A percentile compares a stretch with the other conserved stretches of the same genome.
phyloP scores from a whole-genome alignment of 2,329 filamentous ascomycete species.

The Xylaria arbuscula region DNA sequence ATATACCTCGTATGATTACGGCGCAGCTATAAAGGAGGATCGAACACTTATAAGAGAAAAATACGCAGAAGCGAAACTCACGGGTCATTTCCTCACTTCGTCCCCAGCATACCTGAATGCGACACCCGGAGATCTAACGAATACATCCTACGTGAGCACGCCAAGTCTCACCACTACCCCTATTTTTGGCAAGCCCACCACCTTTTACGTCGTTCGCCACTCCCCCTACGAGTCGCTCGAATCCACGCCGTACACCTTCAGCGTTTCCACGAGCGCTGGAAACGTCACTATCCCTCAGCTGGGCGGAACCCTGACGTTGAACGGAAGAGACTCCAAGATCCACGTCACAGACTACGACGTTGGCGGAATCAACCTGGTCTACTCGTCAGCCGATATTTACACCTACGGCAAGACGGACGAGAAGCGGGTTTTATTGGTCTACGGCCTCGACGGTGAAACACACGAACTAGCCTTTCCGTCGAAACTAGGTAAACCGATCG shows the following conservation, averaged over 20 bases:
- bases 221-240: conserved; percentile 38
- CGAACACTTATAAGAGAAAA: conserved; percentile 77
- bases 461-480: conserved; percentile 69
- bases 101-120: conserved; percentile 76
- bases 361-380: conserved; percentile 68
- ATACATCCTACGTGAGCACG: conserved; percentile 57
- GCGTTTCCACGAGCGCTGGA: conserved; percentile 43
- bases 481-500: conserved; percentile 25
- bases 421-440: conserved; percentile 63
- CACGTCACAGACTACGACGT: conserved; percentile 75
- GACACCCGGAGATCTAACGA: conserved; percentile 57
- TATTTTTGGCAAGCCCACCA: conserved; percentile 38
- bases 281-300: conserved; percentile 43
- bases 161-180: conserved; percentile 55
- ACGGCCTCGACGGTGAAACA: conserved; percentile 69
- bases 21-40: conserved; percentile 73
- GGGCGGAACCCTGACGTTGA: conserved; percentile 39
- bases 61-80: conserved; percentile 81
- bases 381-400: conserved; percentile 76
- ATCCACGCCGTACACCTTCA: conserved; percentile 44
- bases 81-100: conserved; percentile 79
- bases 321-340: conserved; percentile 73
- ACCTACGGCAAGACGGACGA: conserved; percentile 60
- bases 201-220: conserved; percentile 43
- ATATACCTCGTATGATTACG: conserved; percentile 69